Evolutionary conservation across 2,329 filamentous ascomycete genomes (phyloP).

Genomic region (Sclerotiophoma versabilis): DNA sequence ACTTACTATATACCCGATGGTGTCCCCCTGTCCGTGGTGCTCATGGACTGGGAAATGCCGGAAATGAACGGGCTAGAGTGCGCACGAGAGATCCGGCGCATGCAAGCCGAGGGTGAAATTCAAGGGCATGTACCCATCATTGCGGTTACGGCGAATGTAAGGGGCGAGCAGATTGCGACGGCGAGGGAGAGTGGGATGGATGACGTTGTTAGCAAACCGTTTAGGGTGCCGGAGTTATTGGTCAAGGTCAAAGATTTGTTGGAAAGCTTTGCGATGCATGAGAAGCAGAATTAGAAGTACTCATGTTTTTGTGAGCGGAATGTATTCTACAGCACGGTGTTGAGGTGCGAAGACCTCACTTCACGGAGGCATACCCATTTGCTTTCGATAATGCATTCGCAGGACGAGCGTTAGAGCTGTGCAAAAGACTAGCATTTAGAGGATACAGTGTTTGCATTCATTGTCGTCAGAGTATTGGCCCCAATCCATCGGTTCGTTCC

Average conservation of each 20-base stretch:
- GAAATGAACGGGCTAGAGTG: constrained; percentile 49
- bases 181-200: constrained; percentile 47
- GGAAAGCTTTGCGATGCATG: constrained; percentile 15
- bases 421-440: background rate
- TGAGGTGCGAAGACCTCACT: background rate
- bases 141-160: constrained; percentile 48
- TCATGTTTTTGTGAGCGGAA: background rate
- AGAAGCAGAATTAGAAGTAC: background rate
- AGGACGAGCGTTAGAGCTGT: background rate
- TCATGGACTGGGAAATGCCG: constrained; percentile 51
- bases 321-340: background rate
- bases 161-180: constrained; percentile 41
- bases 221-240: constrained; percentile 42
- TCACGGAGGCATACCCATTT: background rate
- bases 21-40: constrained; percentile 38
- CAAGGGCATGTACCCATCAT: constrained; percentile 44
- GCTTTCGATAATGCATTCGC: background rate
- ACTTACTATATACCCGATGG: constrained; percentile 19
- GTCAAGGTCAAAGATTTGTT: constrained; percentile 34
- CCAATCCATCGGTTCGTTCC: too few species aligned
- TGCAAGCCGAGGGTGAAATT: constrained; percentile 31
- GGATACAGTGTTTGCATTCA: background rate
- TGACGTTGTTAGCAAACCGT: constrained; percentile 46
- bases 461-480: too few species aligned
- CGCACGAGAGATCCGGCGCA: constrained; percentile 41